Base-by-base conservation (phyloP, 2,329 filamentous ascomycete species). In the Cytospora paraplurivora region DNA sequence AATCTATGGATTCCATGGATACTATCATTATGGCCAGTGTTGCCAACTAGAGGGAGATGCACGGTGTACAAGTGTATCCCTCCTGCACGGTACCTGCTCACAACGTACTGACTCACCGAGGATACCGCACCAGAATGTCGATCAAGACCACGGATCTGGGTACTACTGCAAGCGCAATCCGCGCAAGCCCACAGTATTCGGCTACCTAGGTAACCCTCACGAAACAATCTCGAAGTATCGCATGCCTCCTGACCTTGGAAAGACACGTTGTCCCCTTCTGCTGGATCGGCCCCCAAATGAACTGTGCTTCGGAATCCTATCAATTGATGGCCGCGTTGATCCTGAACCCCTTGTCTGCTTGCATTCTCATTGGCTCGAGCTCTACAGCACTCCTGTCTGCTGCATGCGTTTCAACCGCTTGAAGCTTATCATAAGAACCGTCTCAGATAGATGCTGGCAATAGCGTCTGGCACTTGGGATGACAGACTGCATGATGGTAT, bases 401-500 rank as follows among this genome's bases (percentile, higher is more conserved):
- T 63, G 63, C 60, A 66, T 59, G 52, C 56, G 19, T 51, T 59
- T 56, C 61, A 60, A 63, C 60, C 61, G 54, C 57, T 34, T 49
- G 54, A 58, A 62, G 49, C 38, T 58, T 52, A 50, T 55, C 50
- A 53, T 38, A 51, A 54, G 55, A 59, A 57, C 44, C 38, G 63
- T 65, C 58, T 64, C 62, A 62, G 58, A 54, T 64, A 62, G 33
- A 64, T 58, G 34, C 27, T 57, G 53, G 34, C 60, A 37, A 51
- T 54, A 57, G 54, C 35, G 27, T 27, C 27, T n/a, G 41, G 41
- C 47, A 59, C 62, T 59, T 61, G 58, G 62, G 51, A 56, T 56
- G 51, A 38, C 17, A 38, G 53, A 56, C n/a, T 47, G n/a, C 33
- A 44, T 27, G 8, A 7, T 21, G 32, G 37, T 15, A 11, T 19